Conservation (phyloP, 495 filamentous ascomycete species). For the Neurospora hispaniola region DNA sequence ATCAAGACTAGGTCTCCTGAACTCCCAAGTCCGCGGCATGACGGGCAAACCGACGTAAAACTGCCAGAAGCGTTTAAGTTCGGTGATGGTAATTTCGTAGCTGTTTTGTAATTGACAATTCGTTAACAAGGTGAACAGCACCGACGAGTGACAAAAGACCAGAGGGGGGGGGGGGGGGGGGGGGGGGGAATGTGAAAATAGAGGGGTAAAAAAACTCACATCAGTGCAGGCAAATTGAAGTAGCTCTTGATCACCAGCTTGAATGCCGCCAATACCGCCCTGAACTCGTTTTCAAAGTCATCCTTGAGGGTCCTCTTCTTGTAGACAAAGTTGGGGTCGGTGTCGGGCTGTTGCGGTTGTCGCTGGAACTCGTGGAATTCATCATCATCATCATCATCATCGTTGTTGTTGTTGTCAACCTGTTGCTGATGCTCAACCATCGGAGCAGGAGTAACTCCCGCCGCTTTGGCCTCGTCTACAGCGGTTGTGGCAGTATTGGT, state of each 20-base stretch:
- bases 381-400: slow-evolving; percentile 26
- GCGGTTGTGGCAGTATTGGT: slow-evolving; percentile 4
- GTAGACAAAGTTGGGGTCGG: not conserved
- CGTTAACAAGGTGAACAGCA: too few relatives aligned
- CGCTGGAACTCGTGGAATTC: slow-evolving; percentile 15
- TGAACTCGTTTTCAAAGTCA: slow-evolving; percentile 52
- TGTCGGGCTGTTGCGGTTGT: not conserved
- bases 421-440: not conserved
- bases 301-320: slow-evolving; percentile 37
- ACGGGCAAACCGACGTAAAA: slow-evolving; percentile 74
- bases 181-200: too few relatives aligned
- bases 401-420: not conserved
- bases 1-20: slow-evolving; percentile 45
- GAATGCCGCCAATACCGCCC: slow-evolving; percentile 47
- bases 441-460: not conserved
- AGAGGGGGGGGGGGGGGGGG: too few relatives aligned
- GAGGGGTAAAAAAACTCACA: slow-evolving; percentile 47
- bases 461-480: not conserved
- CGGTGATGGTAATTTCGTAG: slow-evolving; percentile 47
- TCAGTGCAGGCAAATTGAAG: slow-evolving; percentile 51
- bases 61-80: slow-evolving; percentile 55
- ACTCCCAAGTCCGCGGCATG: slow-evolving; percentile 53
- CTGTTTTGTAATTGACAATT: slow-evolving; percentile 24
- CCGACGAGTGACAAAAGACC: too few relatives aligned
- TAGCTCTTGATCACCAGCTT: slow-evolving; percentile 61